phyloP scores from a whole-genome alignment of 2,329 filamentous ascomycete species.

The Penicillium glabrum region DNA sequence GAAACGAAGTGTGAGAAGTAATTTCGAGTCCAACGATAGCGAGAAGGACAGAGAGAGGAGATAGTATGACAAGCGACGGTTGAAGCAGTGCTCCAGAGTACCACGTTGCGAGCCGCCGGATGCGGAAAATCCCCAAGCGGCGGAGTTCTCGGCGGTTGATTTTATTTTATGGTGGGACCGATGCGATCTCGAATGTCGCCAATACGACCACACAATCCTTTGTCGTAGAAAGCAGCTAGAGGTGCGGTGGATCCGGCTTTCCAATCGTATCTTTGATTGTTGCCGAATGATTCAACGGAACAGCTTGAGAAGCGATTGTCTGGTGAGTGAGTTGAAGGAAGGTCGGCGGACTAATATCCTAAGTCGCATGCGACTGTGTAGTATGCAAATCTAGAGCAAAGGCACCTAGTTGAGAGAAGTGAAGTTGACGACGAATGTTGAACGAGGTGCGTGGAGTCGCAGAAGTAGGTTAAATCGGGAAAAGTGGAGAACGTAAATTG shows the following conservation, averaged over 20 bases:
- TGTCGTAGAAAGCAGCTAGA: slow-evolving; percentile 1
- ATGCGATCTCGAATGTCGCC: slow-evolving; percentile 2
- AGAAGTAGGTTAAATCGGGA: slow-evolving; percentile 15
- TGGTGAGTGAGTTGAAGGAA: slow-evolving; percentile 11
- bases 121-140: slow-evolving; percentile 30
- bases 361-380: slow-evolving; percentile 1
- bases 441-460: slow-evolving; percentile 11
- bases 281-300: neutral
- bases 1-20: neutral
- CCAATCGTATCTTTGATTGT: neutral
- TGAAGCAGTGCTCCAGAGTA: slow-evolving; percentile 32
- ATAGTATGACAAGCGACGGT: slow-evolving; percentile 12
- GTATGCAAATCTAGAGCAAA: neutral
- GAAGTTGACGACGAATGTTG: slow-evolving; percentile 9
- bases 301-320: neutral
- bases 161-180: neutral
- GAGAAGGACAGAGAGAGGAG: slow-evolving; percentile 13
- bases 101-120: slow-evolving; percentile 35
- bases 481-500: slow-evolving; percentile 10
- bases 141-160: slow-evolving; percentile 7
- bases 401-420: slow-evolving; percentile 8
- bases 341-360: slow-evolving; percentile 8
- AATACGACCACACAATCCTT: neutral
- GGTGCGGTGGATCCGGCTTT: neutral
- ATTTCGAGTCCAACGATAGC: slow-evolving; percentile 7